Percentiles rank a stretch among this genome's conserved stretches.
Evolutionary conservation across 2,329 filamentous ascomycete species (phyloP).

Genomic region (Blastomyces parvus): DNA sequence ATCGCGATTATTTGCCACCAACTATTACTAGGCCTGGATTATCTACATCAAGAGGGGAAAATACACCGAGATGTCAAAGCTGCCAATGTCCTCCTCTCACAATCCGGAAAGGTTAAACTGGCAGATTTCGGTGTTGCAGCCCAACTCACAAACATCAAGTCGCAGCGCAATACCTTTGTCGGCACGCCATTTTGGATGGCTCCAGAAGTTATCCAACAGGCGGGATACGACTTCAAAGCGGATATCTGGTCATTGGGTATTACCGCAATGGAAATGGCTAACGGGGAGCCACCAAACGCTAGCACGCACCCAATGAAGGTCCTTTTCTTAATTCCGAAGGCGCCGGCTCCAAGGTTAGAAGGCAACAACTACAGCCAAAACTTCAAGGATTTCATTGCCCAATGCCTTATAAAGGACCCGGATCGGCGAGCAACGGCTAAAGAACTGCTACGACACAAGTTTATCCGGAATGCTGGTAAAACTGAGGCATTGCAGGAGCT

Average conservation of each 20-base stretch:
- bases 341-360: constrained; percentile 71
- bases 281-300: constrained; percentile 80
- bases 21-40: constrained; percentile 79
- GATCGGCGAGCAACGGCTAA: constrained; percentile 75
- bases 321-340: constrained; percentile 82
- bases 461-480: constrained; percentile 78
- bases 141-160: constrained; percentile 95
- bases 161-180: constrained; percentile 93
- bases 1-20: constrained; percentile 93
- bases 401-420: constrained; percentile 86
- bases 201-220: constrained; percentile 84
- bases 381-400: constrained; percentile 87
- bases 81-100: constrained; percentile 88
- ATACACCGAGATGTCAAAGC: constrained; percentile 97
- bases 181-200: constrained; percentile 98
- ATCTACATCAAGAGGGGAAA: constrained; percentile 87
- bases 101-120: constrained; percentile 82
- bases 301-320: constrained; percentile 90
- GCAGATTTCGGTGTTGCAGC: constrained; percentile 96
- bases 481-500: constrained; percentile 81
- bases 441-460: constrained; percentile 78
- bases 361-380: constrained; percentile 72
- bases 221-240: constrained; percentile 75
- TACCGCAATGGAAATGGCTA: constrained; percentile 79
- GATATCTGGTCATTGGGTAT: constrained; percentile 92